Percentiles rank a stretch among this genome's conserved stretches.
phyloP scores from a whole-genome alignment of 305 asterid species.

The Salvia sclarea region DNA sequence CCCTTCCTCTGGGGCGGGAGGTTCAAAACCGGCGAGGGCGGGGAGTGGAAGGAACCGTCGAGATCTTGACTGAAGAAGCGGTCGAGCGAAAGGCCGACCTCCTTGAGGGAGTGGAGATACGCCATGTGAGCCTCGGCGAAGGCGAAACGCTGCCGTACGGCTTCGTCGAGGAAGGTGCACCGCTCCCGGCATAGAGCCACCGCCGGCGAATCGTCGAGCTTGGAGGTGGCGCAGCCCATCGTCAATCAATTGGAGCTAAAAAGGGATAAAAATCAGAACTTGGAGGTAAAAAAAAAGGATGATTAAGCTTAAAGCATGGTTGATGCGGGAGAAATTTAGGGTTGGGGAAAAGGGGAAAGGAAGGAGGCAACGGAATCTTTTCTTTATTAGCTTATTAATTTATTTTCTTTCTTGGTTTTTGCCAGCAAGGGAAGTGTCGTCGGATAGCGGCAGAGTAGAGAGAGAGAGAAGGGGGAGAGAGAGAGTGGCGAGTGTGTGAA shows the following conservation, averaged over 20 bases:
- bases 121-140: conserved; percentile 81
- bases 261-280: neutral
- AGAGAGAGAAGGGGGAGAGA: conserved; percentile 22
- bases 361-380: conserved; percentile 41
- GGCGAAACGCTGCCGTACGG: conserved; percentile 77
- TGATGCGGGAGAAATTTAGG: conserved; percentile 33
- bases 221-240: conserved; percentile 93
- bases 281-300: conserved; percentile 13
- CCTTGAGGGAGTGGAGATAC: conserved; percentile 69
- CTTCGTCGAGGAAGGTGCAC: conserved; percentile 77
- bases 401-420: conserved; percentile 29
- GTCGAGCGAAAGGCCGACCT: conserved; percentile 64
- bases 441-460: conserved; percentile 43
- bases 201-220: conserved; percentile 89
- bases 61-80: conserved; percentile 68
- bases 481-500: conserved; percentile 29
- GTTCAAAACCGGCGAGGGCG: conserved; percentile 62
- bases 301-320: conserved; percentile 33
- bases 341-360: conserved; percentile 34
- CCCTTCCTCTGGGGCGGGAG: conserved; percentile 63
- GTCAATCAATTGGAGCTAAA: neutral
- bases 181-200: conserved; percentile 85
- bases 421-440: conserved; percentile 60
- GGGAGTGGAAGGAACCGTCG: conserved; percentile 29
- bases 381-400: conserved; percentile 14